A percentile compares a stretch with the other conserved stretches of the same genome.
phyloP scores from a whole-genome alignment of 2,329 filamentous ascomycete species.

The Nemania sp. region DNA sequence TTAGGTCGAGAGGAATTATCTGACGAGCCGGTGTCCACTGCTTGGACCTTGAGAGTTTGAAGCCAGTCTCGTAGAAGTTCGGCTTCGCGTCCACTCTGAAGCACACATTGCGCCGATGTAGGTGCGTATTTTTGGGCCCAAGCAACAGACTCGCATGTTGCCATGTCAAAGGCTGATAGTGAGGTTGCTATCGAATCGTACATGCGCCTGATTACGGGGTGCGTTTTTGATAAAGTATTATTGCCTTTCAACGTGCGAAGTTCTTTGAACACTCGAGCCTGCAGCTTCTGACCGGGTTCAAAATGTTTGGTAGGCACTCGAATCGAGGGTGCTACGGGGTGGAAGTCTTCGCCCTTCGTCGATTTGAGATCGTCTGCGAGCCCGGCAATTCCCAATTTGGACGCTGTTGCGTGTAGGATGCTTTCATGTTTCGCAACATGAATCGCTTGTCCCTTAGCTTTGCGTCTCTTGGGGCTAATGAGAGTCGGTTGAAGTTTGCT shows the following conservation, averaged over 20 bases:
- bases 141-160: constrained; percentile 69
- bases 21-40: constrained; percentile 67
- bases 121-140: constrained; percentile 92
- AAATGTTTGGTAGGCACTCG: constrained; percentile 61
- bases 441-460: constrained; percentile 56
- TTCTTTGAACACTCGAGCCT: constrained; percentile 52
- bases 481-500: background rate
- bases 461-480: constrained; percentile 41
- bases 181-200: constrained; percentile 63
- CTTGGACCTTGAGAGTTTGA: constrained; percentile 71
- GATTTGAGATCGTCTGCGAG: constrained; percentile 42
- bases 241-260: constrained; percentile 44
- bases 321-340: constrained; percentile 53
- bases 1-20: constrained; percentile 44
- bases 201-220: constrained; percentile 64
- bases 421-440: constrained; percentile 49
- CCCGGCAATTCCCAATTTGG: constrained; percentile 47
- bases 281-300: constrained; percentile 61
- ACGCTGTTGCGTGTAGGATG: constrained; percentile 43
- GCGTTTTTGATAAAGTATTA: constrained; percentile 39
- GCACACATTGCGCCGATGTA: constrained; percentile 66
- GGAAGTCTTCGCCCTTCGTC: constrained; percentile 47
- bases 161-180: constrained; percentile 80
- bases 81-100: constrained; percentile 75
- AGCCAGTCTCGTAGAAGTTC: constrained; percentile 81